Conservation (phyloP, 2,329 filamentous ascomycete genomes). For the Penicillium paneum region DNA sequence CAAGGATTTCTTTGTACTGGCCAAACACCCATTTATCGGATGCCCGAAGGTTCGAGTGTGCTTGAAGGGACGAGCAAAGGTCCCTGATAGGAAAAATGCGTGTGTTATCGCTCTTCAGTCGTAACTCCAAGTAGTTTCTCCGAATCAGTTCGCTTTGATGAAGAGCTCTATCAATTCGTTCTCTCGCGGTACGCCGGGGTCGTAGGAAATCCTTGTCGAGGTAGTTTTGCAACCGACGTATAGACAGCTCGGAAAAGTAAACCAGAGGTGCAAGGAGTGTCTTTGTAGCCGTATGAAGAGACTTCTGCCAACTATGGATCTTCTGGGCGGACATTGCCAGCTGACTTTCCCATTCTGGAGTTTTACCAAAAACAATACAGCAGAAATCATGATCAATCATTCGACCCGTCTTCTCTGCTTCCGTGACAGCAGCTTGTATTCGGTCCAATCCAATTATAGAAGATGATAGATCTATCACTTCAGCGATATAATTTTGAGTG, state of each 20-base stretch:
- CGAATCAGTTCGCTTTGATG: not conserved
- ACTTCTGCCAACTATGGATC: not conserved
- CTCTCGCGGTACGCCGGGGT: slow-evolving; percentile 19
- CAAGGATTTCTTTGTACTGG: not conserved
- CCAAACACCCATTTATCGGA: not conserved
- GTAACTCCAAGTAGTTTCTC: slow-evolving; percentile 7
- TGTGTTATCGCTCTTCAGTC: not conserved
- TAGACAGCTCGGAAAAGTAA: not conserved
- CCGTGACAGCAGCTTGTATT: not conserved
- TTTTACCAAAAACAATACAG: not conserved
- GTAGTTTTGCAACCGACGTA: not conserved
- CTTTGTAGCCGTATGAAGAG: not conserved
- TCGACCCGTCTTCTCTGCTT: not conserved
- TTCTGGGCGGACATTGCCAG: not conserved
- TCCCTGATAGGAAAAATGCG: not conserved
- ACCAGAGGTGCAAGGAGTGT: not conserved
- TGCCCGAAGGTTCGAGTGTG: not conserved
- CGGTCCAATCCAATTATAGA: not conserved
- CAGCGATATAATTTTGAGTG: not conserved
- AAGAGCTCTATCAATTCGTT: slow-evolving; percentile 20
- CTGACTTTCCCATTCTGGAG: not conserved
- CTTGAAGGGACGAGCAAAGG: not conserved
- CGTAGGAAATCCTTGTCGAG: slow-evolving; percentile 14
- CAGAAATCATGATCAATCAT: slow-evolving; percentile 7
- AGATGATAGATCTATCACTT: not conserved